Conservation (phyloP, 768 basidiomycete genomes). For the Kwoniella mangroviensis region DNA sequence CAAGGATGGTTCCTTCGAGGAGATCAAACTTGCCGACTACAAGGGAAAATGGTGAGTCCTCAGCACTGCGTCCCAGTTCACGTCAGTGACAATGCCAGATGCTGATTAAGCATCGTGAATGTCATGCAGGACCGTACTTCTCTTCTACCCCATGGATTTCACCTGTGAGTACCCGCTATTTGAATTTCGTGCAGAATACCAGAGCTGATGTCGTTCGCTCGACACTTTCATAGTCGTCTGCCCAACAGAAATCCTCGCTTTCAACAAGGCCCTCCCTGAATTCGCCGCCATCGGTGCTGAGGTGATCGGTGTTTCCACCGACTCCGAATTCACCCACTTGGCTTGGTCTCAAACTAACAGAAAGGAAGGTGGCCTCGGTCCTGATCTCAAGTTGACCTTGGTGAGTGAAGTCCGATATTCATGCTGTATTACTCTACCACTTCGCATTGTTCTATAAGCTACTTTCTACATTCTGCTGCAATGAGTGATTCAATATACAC, state of each 20-base stretch:
- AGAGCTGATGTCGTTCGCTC: not conserved
- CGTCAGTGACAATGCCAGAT: not conserved
- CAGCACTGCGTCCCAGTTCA: too few species aligned
- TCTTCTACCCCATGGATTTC: constrained; percentile 90
- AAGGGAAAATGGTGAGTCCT: constrained; percentile 75
- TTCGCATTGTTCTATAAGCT: too few species aligned
- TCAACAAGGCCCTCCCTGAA: constrained; percentile 80
- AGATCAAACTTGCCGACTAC: constrained; percentile 74
- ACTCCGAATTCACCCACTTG: constrained; percentile 76
- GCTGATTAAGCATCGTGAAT: constrained; percentile 8
- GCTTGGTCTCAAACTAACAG: constrained; percentile 83
- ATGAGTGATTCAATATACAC: too few species aligned
- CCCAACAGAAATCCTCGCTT: constrained; percentile 94
- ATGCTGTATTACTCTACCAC: not conserved
- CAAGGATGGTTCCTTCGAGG: constrained; percentile 74
- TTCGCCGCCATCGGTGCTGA: constrained; percentile 75
- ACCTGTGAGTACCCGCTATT: constrained; percentile 9
- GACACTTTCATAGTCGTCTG: constrained; percentile 60
- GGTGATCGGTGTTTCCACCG: constrained; percentile 86
- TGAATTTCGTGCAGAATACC: not conserved
- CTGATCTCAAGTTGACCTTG: constrained; percentile 81
- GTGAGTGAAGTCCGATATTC: constrained; percentile 8
- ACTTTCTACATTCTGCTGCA: not conserved
- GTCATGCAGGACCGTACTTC: constrained; percentile 75
- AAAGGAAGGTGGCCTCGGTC: constrained; percentile 86